phyloP scores from a whole-genome alignment of 2,329 filamentous ascomycete species.

The Chrysosphaeria jannelii region DNA sequence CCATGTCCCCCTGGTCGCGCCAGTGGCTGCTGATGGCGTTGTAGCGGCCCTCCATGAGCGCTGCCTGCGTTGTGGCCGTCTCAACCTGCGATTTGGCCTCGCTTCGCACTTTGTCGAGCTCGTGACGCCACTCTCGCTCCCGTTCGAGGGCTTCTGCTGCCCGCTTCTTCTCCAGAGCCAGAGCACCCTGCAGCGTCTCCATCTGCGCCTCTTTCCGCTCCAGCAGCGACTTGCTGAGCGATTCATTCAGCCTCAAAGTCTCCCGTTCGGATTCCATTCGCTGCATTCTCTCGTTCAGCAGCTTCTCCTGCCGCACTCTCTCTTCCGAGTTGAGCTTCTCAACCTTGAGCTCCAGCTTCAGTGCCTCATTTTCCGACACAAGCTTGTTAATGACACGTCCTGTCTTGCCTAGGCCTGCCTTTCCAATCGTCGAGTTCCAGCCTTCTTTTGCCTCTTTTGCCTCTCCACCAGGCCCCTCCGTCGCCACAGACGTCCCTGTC shows the following conservation, averaged over 20 bases:
- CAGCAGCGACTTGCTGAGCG: conserved; percentile 39
- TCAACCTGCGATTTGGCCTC: conserved; percentile 33
- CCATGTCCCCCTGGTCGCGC: conserved; percentile 32
- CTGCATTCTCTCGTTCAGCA: conserved; percentile 43
- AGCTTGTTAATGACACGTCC: conserved; percentile 55
- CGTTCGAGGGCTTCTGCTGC: conserved; percentile 25
- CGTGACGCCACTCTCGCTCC: conserved; percentile 28
- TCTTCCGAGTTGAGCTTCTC: conserved; percentile 37
- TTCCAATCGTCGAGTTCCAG: conserved; percentile 37
- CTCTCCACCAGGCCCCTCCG: too few relatives aligned
- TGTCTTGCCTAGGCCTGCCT: conserved; percentile 41
- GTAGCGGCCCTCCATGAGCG: conserved; percentile 39
- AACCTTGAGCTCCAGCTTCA: conserved; percentile 42
- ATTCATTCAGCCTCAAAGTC: conserved; percentile 34
- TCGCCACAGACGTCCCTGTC: too few relatives aligned
- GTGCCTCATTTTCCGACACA: conserved; percentile 49
- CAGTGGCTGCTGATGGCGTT: conserved; percentile 34
- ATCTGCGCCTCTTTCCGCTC: conserved; percentile 47
- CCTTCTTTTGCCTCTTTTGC: conserved; percentile 5
- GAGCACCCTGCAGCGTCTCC: conserved; percentile 29
- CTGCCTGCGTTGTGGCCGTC: conserved; percentile 30
- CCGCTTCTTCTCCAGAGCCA: conserved; percentile 33
- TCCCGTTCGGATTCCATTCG: conserved; percentile 38
- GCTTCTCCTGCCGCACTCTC: conserved; percentile 33
- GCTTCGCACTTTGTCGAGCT: conserved; percentile 28